Evolutionary conservation across 805 yeast genomes (phyloP), one percentile per base, ranked within the genome.

Genomic region (Zygosaccharomyces kombuchaensis): DNA sequence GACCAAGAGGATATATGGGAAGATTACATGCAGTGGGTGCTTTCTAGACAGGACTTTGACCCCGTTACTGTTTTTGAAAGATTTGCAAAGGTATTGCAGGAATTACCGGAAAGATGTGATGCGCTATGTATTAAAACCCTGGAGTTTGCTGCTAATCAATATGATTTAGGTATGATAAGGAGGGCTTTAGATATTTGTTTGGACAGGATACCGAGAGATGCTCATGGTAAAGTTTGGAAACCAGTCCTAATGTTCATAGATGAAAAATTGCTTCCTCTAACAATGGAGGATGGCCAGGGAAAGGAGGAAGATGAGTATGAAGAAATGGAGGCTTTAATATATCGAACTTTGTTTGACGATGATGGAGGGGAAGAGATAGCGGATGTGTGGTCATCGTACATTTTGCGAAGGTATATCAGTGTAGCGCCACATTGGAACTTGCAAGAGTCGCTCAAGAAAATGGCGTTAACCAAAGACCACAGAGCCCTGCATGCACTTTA

Each of bases 91-190:
- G 69, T 82, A 16, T 53, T 82, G 46, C 57, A 63, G 17, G 22
- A 34, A 7, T 55, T 51, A 26, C 26, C 22, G n/a, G 40, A 44
- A 13, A 40, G 31, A 29, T 48, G 82, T 60, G 72, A 73, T 3
- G 51, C 68, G 23, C 73, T 84, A 26, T 77, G 93, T 77, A 65
- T 71, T 1, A 57, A 74, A 48, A 84, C 78, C 46, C 65, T 83
- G 36, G 53, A 66, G 16, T 78, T 73, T 62, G 78, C 79, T 50
- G 60, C 31, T 65, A 64, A 50, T 47, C 74, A 30, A 49, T 65
- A 14, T 63, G 66, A 43, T 65, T 63, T 57, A 64, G 60, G 8
- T 64, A 63, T 43, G 36, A 59, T 52, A 45, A 50, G 43, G 46
- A 44, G 17, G 67, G 74, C 30, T 40, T 63, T 44, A 46, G 62